Conservation (phyloP, 163 green algal genomes). For the Trebouxiophyceae sp. region DNA sequence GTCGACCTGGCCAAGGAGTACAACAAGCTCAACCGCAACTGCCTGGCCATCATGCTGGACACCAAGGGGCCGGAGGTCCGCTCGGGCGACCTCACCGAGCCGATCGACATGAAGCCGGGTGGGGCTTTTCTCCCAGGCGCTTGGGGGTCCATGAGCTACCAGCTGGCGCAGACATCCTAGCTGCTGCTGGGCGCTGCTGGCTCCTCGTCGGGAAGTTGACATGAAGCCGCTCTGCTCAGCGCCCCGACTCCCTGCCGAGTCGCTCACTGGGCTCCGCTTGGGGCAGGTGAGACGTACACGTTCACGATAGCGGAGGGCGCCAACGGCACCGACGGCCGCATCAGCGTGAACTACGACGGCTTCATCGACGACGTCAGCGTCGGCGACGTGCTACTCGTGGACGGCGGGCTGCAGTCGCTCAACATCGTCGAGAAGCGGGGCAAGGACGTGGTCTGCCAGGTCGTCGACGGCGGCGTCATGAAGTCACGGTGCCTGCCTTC, state of each 20-base stretch:
- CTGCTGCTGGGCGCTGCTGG: no score
- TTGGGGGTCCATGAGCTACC: no score
- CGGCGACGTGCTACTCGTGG: constrained; percentile 74
- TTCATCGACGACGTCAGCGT: constrained; percentile 78
- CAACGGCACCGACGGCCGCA: constrained; percentile 44
- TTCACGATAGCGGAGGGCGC: constrained; percentile 77
- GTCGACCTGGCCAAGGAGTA: constrained; percentile 68
- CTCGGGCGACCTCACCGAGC: constrained; percentile 63
- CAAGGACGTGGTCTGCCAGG: constrained; percentile 57
- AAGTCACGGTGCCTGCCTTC: constrained; percentile 31
- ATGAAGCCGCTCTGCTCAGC: no score
- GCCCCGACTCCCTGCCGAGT: no score
- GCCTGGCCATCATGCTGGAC: constrained; percentile 73
- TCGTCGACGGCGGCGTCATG: constrained; percentile 76
- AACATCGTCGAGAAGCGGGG: constrained; percentile 45
- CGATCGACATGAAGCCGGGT: constrained; percentile 50
- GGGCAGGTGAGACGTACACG: constrained; percentile 54
- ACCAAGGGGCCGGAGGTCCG: constrained; percentile 86
- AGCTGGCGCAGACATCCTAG: no score
- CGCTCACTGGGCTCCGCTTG: no score
- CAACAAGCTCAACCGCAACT: constrained; percentile 42
- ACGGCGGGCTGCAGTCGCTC: constrained; percentile 76
- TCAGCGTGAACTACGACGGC: constrained; percentile 85
- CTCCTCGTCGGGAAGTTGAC: background rate
- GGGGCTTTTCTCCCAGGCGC: background rate